Conservation (phyloP, 1,284 basidiomycete genomes). For the Ustilago crameri region DNA sequence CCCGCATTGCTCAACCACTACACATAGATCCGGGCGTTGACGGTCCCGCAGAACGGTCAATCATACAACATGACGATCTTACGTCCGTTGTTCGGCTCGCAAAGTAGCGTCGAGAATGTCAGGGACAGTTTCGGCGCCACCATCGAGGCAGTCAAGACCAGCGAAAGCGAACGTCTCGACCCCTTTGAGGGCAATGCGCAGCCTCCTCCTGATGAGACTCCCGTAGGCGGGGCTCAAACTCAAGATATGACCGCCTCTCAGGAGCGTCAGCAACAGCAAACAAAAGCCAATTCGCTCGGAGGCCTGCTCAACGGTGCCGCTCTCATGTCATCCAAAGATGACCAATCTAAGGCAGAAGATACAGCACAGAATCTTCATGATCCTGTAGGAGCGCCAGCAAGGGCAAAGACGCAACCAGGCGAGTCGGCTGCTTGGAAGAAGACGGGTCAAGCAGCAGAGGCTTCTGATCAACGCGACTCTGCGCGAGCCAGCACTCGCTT, state of each 20-base stretch:
- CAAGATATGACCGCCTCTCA: neutral
- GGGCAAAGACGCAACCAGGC: neutral
- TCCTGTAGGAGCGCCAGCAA: neutral
- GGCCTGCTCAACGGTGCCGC: slow-evolving; percentile 39
- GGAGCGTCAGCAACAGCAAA: slow-evolving; percentile 7
- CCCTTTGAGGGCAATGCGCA: slow-evolving; percentile 1
- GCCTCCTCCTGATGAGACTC: neutral
- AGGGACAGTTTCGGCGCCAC: slow-evolving; percentile 37
- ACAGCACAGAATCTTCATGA: neutral
- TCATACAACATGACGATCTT: slow-evolving; percentile 15
- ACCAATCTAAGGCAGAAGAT: slow-evolving; percentile 23
- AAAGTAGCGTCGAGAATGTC: slow-evolving; percentile 34
- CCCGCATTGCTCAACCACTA: neutral
- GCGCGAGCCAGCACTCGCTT: slow-evolving; percentile 10
- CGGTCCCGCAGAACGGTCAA: neutral
- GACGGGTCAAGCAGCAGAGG: slow-evolving; percentile 23
- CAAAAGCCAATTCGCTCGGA: slow-evolving; percentile 13
- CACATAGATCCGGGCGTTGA: neutral
- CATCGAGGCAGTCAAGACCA: slow-evolving; percentile 31
- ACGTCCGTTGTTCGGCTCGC: slow-evolving; percentile 40
- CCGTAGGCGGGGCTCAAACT: neutral
- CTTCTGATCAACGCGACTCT: slow-evolving; percentile 25
- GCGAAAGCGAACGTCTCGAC: slow-evolving; percentile 23
- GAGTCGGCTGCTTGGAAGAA: slow-evolving; percentile 31
- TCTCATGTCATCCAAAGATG: slow-evolving; percentile 24